These are phyloP conservation scores for Rhynchospora pubera DNA, from an alignment of 176 grass and related monocot genomes.

Conservation along the genomic window DNA sequence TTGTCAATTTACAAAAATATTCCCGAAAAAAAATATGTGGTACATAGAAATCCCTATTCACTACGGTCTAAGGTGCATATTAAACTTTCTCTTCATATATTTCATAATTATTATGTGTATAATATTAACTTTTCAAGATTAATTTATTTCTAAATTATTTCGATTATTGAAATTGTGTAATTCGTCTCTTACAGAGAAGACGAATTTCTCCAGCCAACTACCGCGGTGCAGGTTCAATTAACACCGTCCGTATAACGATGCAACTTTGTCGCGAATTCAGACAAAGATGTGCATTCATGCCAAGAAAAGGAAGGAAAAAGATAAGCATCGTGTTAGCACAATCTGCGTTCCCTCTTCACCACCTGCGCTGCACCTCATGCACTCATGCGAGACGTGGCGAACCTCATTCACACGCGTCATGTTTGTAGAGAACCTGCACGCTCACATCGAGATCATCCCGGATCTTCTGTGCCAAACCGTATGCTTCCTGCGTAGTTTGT, in stretches of 20 bases:
- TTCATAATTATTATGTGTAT: no score
- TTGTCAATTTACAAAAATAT: no score
- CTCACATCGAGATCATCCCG: neutral
- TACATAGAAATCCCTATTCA: no score
- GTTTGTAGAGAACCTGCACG: neutral
- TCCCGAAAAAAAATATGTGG: no score
- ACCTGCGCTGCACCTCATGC: neutral
- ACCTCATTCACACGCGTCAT: constrained; percentile 14
- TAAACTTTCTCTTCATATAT: no score
- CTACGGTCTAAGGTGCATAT: no score
- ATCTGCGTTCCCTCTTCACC: neutral
- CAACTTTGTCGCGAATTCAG: neutral
- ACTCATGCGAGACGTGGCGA: constrained; percentile 5
- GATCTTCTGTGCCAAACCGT: neutral
- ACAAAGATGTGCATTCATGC: neutral
- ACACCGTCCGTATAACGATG: neutral
- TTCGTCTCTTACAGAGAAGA: neutral
- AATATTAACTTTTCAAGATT: no score
- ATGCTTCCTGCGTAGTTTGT: neutral
- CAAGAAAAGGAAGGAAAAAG: neutral
- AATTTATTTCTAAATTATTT: no score
- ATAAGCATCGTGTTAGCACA: neutral
- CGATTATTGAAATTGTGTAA: no score
- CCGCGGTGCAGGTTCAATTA: neutral
- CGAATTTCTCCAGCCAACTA: neutral